phyloP scores from a whole-genome alignment of 805 yeast genomes.

The Yarrowia sp. region DNA sequence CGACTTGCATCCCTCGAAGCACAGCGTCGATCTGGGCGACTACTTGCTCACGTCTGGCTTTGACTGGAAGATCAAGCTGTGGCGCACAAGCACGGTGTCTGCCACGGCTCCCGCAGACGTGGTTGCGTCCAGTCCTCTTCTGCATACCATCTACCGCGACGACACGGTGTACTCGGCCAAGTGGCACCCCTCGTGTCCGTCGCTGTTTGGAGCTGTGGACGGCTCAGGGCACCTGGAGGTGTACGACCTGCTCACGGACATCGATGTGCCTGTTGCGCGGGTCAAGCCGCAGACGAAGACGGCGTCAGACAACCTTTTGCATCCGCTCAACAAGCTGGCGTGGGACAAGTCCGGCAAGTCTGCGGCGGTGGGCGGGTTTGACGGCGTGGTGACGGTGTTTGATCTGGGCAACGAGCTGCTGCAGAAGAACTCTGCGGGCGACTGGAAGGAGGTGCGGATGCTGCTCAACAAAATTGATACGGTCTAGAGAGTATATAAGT shows the following conservation, averaged over 20 bases:
- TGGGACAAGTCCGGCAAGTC: slow-evolving; percentile 36
- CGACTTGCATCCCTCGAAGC: slow-evolving; percentile 34
- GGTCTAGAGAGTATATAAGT: neutral
- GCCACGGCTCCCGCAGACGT: slow-evolving; percentile 8
- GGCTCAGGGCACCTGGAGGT: slow-evolving; percentile 40
- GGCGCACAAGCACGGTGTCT: slow-evolving; percentile 32
- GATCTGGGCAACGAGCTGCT: slow-evolving; percentile 31
- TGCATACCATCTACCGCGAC: slow-evolving; percentile 28
- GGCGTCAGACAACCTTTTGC: slow-evolving; percentile 1
- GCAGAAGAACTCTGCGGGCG: neutral
- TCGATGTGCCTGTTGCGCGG: slow-evolving; percentile 36
- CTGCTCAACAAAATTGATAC: slow-evolving; percentile 13
- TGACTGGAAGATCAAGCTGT: slow-evolving; percentile 43
- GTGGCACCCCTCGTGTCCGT: slow-evolving; percentile 41
- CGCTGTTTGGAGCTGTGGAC: slow-evolving; percentile 41
- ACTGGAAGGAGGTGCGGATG: slow-evolving; percentile 4
- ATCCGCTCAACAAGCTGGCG: slow-evolving; percentile 37
- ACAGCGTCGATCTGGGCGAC: slow-evolving; percentile 35
- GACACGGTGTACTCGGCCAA: slow-evolving; percentile 41
- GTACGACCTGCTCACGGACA: slow-evolving; percentile 42
- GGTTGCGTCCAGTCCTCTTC: neutral
- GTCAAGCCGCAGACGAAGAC: slow-evolving; percentile 28
- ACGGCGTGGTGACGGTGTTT: slow-evolving; percentile 37
- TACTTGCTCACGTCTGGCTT: slow-evolving; percentile 37
- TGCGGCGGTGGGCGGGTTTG: slow-evolving; percentile 40